Percentiles rank a stretch among this genome's conserved stretches.
phyloP scores from a whole-genome alignment of 129 eudicot genomes.

The Flaveria bidentis region DNA sequence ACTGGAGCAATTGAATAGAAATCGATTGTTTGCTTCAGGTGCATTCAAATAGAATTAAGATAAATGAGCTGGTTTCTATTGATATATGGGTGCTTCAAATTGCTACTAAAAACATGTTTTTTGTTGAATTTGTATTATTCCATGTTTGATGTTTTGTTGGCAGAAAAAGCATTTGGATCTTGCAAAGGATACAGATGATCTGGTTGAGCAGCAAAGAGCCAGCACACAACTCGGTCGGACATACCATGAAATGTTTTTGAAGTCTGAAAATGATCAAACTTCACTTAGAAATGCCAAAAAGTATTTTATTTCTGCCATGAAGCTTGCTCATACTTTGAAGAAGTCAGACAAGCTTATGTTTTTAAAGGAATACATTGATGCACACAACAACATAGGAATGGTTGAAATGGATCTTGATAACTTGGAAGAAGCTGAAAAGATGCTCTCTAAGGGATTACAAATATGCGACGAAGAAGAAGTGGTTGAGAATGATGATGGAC shows the following conservation, averaged over 20 bases:
- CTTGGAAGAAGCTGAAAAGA: constrained; percentile 70
- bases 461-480: constrained; percentile 96
- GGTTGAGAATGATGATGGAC: constrained; percentile 65
- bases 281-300: constrained; percentile 84
- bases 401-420: constrained; percentile 94
- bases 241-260: constrained; percentile 78
- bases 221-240: constrained; percentile 95
- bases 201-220: constrained; percentile 94
- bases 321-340: constrained; percentile 65
- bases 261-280: constrained; percentile 61
- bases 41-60: not conserved
- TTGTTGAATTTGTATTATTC: constrained; percentile 11
- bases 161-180: constrained; percentile 91
- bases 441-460: constrained; percentile 64
- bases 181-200: constrained; percentile 64
- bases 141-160: constrained; percentile 12
- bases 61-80: not conserved
- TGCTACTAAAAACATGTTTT: not conserved
- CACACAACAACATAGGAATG: constrained; percentile 90
- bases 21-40: not conserved
- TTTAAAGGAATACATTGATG: constrained; percentile 83
- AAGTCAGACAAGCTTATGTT: constrained; percentile 47
- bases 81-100: not conserved
- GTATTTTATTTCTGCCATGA: constrained; percentile 74
- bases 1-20: not conserved